Percentiles rank a stretch among this genome's conserved stretches.
Evolutionary conservation across 345 rosid species (phyloP).

Genomic region (Barbarea vulgaris): DNA sequence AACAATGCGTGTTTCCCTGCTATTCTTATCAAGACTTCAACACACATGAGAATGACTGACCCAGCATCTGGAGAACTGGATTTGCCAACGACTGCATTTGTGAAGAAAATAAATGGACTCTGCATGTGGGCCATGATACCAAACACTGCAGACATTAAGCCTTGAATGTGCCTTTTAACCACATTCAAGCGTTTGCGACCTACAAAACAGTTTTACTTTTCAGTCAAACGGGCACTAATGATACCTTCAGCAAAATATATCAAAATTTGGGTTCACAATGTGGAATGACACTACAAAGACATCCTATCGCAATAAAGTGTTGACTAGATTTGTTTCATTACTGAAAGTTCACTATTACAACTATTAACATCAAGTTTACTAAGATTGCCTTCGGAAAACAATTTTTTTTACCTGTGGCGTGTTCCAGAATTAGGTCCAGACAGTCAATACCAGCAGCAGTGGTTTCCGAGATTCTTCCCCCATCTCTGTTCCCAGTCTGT

Average conservation of each 20-base stretch:
- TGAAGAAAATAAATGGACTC: conserved; percentile 63
- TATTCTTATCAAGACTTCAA: conserved; percentile 79
- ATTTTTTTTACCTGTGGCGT: conserved; percentile 65
- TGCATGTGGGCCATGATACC: conserved; percentile 76
- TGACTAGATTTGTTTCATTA: not conserved
- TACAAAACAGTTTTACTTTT: conserved; percentile 46
- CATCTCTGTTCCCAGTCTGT: conserved; percentile 58
- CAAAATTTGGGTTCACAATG: not conserved
- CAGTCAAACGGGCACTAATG: conserved; percentile 22
- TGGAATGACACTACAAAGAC: conserved; percentile 1
- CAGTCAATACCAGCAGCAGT: conserved; percentile 88
- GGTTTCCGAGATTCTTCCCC: conserved; percentile 65
- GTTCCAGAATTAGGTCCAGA: conserved; percentile 85
- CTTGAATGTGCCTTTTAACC: conserved; percentile 66
- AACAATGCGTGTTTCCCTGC: conserved; percentile 70
- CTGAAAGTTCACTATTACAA: not conserved
- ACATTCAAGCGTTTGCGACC: conserved; percentile 64
- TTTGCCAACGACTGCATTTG: conserved; percentile 30
- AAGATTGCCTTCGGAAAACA: conserved; percentile 8
- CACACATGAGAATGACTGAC: conserved; percentile 83
- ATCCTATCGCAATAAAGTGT: not conserved
- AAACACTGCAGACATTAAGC: conserved; percentile 68
- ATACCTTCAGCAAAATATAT: not conserved
- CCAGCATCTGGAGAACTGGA: conserved; percentile 71
- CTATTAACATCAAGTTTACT: conserved; percentile 11